Conservation (phyloP, 495 filamentous ascomycete species). For the Lepidopterella palustris region DNA sequence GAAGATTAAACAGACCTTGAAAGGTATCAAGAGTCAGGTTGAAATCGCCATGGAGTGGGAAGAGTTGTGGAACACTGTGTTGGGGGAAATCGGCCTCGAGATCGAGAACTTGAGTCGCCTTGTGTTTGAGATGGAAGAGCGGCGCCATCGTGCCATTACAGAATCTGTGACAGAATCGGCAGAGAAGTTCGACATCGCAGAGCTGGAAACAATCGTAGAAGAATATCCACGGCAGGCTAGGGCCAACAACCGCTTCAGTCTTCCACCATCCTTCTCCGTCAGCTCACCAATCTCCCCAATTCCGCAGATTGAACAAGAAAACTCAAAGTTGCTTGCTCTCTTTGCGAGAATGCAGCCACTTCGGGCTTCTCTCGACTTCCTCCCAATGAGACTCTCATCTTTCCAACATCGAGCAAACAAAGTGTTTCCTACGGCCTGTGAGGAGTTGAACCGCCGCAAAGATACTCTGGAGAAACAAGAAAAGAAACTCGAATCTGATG, state of each 20-base stretch:
- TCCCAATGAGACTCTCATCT: conserved; percentile 88
- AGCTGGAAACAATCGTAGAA: conserved; percentile 90
- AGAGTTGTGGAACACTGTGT: conserved; percentile 86
- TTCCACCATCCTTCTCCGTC: conserved; percentile 52
- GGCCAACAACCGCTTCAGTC: conserved; percentile 58
- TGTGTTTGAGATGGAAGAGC: conserved; percentile 96
- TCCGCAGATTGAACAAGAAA: conserved; percentile 61
- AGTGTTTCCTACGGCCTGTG: conserved; percentile 81
- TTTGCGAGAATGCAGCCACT: conserved; percentile 95
- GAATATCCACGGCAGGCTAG: conserved; percentile 58
- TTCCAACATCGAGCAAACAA: conserved; percentile 70
- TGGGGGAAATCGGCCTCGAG: conserved; percentile 89
- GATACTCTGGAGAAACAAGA: conserved; percentile 67
- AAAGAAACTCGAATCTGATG: conserved; percentile 77
- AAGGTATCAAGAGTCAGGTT: conserved; percentile 77
- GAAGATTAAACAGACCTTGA: conserved; percentile 65
- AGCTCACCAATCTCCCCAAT: conserved; percentile 48
- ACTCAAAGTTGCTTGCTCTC: conserved; percentile 71
- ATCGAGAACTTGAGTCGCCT: conserved; percentile 73
- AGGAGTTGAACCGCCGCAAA: conserved; percentile 71
- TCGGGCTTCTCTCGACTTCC: conserved; percentile 84
- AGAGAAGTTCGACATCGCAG: conserved; percentile 74
- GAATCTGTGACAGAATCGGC: conserved; percentile 40
- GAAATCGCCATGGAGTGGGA: conserved; percentile 99
- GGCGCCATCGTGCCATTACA: conserved; percentile 63